A percentile compares a stretch with the other conserved stretches of the same genome.
Evolutionary conservation across 805 yeast genomes (phyloP).

Genomic region (Candida vaughaniae): DNA sequence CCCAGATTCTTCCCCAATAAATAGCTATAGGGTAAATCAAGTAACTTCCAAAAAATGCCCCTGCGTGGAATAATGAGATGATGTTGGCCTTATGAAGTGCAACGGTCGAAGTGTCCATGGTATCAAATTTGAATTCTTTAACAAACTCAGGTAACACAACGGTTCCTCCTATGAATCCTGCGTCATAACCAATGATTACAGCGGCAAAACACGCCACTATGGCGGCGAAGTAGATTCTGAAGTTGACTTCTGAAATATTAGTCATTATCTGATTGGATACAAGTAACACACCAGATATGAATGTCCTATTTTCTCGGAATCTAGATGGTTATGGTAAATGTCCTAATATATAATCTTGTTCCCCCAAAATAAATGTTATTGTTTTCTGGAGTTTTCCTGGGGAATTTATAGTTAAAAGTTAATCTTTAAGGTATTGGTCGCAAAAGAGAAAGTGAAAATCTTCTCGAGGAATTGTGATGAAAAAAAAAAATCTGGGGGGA

Average conservation of each 20-base stretch:
- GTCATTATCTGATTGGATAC: too few species aligned
- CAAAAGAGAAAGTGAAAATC: too few species aligned
- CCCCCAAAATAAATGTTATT: too few species aligned
- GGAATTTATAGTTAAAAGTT: too few species aligned
- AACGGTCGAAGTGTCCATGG: constrained; percentile 20
- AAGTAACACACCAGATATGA: too few species aligned
- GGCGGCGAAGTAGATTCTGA: constrained; percentile 40
- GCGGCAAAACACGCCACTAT: constrained; percentile 48
- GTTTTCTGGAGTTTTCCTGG: too few species aligned
- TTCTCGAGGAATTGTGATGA: too few species aligned
- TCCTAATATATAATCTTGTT: too few species aligned
- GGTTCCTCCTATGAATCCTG: constrained; percentile 56
- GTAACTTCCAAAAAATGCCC: constrained; percentile 48
- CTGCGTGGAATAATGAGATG: constrained; percentile 50
- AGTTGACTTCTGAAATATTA: constrained; percentile 48
- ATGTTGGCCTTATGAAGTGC: constrained; percentile 37
- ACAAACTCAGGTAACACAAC: constrained; percentile 43
- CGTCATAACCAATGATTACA: constrained; percentile 51
- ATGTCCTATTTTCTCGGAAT: too few species aligned
- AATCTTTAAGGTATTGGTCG: too few species aligned
- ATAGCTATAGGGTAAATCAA: constrained; percentile 43
- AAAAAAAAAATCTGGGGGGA: too few species aligned
- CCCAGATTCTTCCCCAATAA: constrained; percentile 36
- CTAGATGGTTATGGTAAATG: too few species aligned
- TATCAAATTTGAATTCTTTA: constrained; percentile 41